Base-by-base conservation (phyloP, 164 flowering plant genomes). In the Stephania yunnanensis region DNA sequence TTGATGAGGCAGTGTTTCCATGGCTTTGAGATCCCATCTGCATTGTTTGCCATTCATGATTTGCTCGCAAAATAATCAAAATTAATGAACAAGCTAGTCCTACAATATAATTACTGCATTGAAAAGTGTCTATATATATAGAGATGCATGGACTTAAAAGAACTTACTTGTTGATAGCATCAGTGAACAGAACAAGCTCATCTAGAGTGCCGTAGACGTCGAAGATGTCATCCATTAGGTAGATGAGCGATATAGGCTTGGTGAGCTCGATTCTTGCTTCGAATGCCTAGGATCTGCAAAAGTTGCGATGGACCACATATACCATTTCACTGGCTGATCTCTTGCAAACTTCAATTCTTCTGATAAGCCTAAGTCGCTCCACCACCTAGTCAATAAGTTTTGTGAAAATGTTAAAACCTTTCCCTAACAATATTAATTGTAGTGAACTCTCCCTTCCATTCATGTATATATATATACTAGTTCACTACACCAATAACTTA, bases 151-250 rank as follows among this genome's bases (percentile, higher is more conserved):
- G 3, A 71, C 53, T 9, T 20, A 36, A 36, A 36, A 36, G 42
- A 36, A 36, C 12, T 58, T 81, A 89, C 92, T 82, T 87, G 1
- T 85, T 76, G 7, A 90, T 78, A 6, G 83, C 89, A 64, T 87
- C 79, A 0, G 90, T 88, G 81, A 90, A 89, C 66, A 86, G 81
- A 3, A 73, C 69, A 46, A 91, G 86, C 36, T 89, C 87, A 6
- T 91, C 87, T 1, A 83, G 71, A 0, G 84, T 80, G 9, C 92
- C 94, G 66, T 83, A 77, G 55, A 89, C 71, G 78, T 91, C 94
- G 55, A 80, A 90, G 42, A 89, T 86, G 68, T 91, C 97, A 67
- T 92, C 97, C 1, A 92, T 83, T 6, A 90, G 4, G 70, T 83
- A 88, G 64, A 90, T 31, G 0, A 91, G 69, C 20, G 91, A 70